Conservation (phyloP, 2,329 filamentous ascomycete genomes). For the Chrysoporthe deuterocubensis region DNA sequence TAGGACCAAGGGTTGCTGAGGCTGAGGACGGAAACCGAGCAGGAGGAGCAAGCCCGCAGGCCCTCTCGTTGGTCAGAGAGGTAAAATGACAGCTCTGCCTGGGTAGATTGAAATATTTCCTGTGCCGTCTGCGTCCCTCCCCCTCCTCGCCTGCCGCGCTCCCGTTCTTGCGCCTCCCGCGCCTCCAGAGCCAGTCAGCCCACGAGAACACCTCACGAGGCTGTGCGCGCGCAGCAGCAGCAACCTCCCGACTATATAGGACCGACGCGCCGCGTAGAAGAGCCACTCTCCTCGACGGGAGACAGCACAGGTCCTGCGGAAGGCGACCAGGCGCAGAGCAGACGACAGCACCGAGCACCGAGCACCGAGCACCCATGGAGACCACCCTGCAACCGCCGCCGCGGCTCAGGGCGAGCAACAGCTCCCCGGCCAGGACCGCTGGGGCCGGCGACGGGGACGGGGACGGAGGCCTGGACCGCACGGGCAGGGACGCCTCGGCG, state of each 20-base stretch:
- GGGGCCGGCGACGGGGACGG: not conserved
- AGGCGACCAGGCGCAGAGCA: not conserved
- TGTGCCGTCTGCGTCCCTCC: not conserved
- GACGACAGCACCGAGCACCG: not conserved
- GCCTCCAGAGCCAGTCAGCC: not conserved
- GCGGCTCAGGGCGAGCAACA: slow-evolving; percentile 12
- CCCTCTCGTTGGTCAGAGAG: slow-evolving; percentile 12
- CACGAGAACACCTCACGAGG: not conserved
- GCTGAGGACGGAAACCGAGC: not conserved
- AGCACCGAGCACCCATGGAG: slow-evolving; percentile 11
- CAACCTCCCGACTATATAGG: not conserved
- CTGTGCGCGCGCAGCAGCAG: not conserved
- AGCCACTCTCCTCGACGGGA: not conserved
- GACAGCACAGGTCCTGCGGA: not conserved
- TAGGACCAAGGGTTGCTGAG: not conserved
- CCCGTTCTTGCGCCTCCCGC: not conserved
- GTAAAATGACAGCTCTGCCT: slow-evolving; percentile 5
- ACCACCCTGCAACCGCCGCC: slow-evolving; percentile 13
- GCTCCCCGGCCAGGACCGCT: slow-evolving; percentile 13
- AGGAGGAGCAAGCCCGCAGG: not conserved
- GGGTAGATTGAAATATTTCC: not conserved
- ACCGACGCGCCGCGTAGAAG: not conserved
- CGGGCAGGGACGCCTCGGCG: slow-evolving; percentile 19
- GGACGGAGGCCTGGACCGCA: not conserved
- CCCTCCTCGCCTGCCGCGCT: not conserved